A percentile compares a stretch with the other conserved stretches of the same genome.
These are phyloP conservation scores for Taxillus chinensis DNA, from an alignment of 164 flowering plant genomes.

Conservation along the genomic window DNA sequence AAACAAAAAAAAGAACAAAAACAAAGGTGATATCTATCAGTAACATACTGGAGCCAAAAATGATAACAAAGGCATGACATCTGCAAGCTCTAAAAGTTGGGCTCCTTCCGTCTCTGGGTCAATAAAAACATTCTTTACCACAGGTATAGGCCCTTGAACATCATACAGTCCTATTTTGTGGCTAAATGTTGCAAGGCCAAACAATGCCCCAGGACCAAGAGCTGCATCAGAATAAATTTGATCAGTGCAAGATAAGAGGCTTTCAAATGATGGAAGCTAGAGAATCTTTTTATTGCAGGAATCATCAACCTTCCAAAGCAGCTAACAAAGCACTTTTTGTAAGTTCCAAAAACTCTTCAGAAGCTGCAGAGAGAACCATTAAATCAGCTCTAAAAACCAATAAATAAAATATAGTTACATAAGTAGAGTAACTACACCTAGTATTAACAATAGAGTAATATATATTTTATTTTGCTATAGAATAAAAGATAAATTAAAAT, in stretches of 20 bases:
- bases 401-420: not conserved
- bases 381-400: not conserved
- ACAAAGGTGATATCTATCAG: not conserved
- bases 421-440: no score
- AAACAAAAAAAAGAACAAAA: not conserved
- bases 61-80: conserved; percentile 86
- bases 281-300: not conserved
- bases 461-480: no score
- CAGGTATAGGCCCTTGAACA: conserved; percentile 95
- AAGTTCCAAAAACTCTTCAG: conserved; percentile 96
- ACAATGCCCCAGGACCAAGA: conserved; percentile 83
- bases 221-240: conserved; percentile 28
- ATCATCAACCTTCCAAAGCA: conserved; percentile 74
- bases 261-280: not conserved
- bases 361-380: conserved; percentile 47
- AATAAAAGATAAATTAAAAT: no score
- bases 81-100: conserved; percentile 70
- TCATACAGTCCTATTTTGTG: conserved; percentile 93
- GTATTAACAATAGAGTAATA: no score
- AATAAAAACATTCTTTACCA: conserved; percentile 85
- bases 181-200: conserved; percentile 96
- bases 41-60: conserved; percentile 92
- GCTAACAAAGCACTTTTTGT: conserved; percentile 90
- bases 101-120: conserved; percentile 62
- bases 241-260: not conserved